Evolutionary conservation across 306 rosid genomes (phyloP).

Genomic region (Trifolium pratense): DNA sequence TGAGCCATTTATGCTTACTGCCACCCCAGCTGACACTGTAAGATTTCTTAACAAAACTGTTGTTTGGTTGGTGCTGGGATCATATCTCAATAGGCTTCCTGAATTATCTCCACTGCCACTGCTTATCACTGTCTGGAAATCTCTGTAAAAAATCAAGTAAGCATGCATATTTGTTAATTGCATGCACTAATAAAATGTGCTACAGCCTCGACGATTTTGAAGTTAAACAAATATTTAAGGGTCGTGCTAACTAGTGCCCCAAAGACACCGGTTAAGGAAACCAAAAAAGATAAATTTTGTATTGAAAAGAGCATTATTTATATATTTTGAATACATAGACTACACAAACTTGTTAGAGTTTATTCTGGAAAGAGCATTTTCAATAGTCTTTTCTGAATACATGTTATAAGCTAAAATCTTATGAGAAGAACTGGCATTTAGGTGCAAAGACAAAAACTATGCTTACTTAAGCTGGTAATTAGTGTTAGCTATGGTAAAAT

Average conservation of each 20-base stretch:
- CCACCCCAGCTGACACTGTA: slow-evolving; percentile 46
- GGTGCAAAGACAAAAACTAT: background rate
- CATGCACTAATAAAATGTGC: background rate
- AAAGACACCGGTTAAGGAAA: no score
- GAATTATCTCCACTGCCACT: slow-evolving; percentile 41
- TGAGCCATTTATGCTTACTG: slow-evolving; percentile 45
- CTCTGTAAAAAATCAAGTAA: slow-evolving; percentile 32
- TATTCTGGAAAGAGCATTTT: no score
- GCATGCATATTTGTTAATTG: background rate
- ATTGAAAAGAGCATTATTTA: no score
- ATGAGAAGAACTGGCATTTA: background rate
- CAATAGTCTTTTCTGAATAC: background rate
- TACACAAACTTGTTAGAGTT: no score
- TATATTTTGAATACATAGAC: no score
- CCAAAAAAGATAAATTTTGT: no score
- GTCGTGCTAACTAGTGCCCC: no score
- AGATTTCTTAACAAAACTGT: slow-evolving; percentile 46
- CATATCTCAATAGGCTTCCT: slow-evolving; percentile 46
- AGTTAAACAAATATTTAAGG: background rate
- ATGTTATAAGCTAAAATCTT: no score
- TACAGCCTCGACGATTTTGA: background rate
- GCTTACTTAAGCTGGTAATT: slow-evolving; percentile 43
- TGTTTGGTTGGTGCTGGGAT: slow-evolving; percentile 45
- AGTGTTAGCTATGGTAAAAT: slow-evolving; percentile 49
- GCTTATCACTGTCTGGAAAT: background rate